A percentile compares a stretch with the other conserved stretches of the same genome.
Evolutionary conservation across 768 basidiomycete species (phyloP).

Genomic region (Gloeopeniophorella convolvens): DNA sequence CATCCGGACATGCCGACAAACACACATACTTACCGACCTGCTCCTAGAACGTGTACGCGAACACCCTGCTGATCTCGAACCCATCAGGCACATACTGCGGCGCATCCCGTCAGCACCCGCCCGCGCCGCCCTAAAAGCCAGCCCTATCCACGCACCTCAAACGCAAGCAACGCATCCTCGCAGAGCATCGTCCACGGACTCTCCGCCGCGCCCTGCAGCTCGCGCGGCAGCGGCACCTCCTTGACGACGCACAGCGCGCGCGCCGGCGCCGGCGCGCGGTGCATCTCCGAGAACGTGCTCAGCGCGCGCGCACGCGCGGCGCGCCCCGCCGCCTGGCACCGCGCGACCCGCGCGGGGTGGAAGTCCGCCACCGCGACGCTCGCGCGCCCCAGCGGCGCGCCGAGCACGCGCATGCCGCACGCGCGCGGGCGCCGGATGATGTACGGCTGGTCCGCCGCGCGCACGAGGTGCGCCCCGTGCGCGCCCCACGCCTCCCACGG

Average conservation of each 20-base stretch:
- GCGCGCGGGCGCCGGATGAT: slow-evolving; percentile 4
- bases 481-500: slow-evolving; percentile 13
- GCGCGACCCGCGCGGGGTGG: slow-evolving; percentile 8
- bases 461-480: slow-evolving; percentile 6
- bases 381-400: neutral
- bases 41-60: slow-evolving; percentile 12
- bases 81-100: slow-evolving; percentile 9
- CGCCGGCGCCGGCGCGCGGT: neutral
- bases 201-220: slow-evolving; percentile 2
- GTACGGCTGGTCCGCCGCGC: neutral
- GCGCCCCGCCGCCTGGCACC: neutral
- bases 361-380: slow-evolving; percentile 5
- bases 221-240: slow-evolving; percentile 7
- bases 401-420: slow-evolving; percentile 12
- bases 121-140: neutral
- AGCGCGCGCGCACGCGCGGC: neutral
- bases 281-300: neutral
- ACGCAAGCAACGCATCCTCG: slow-evolving; percentile 14
- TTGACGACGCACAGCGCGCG: neutral
- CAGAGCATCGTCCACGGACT: slow-evolving; percentile 12
- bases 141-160: slow-evolving; percentile 6
- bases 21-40: neutral
- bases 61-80: slow-evolving; percentile 8
- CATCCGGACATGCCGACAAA: neutral
- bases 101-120: neutral